Conservation (phyloP, 1,284 basidiomycete genomes). For the Melanopsichium pennsylvanicum region DNA sequence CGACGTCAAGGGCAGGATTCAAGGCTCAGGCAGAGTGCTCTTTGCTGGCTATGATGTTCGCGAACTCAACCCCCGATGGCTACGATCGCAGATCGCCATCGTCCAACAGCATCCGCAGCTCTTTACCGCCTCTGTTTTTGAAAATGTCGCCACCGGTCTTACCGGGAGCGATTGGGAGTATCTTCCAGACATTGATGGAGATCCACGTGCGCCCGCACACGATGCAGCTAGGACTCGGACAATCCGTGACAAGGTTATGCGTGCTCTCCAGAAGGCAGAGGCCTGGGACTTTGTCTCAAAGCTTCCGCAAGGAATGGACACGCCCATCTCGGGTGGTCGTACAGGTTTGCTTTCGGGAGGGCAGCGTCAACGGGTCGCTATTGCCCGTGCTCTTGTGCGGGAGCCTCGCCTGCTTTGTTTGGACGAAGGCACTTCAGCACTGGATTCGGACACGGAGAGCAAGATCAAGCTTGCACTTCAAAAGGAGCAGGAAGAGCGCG, state of each 20-base stretch:
- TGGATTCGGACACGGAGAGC: constrained; percentile 62
- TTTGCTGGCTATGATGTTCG: constrained; percentile 65
- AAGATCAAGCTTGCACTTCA: constrained; percentile 57
- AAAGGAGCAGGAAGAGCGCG: constrained; percentile 56
- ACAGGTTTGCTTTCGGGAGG: constrained; percentile 64
- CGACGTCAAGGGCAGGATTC: constrained; percentile 26
- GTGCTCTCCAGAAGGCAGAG: constrained; percentile 65
- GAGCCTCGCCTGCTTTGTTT: constrained; percentile 58
- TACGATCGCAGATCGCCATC: constrained; percentile 67
- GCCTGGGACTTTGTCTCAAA: constrained; percentile 67
- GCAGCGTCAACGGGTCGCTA: constrained; percentile 62
- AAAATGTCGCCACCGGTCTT: constrained; percentile 63
- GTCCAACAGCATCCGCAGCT: constrained; percentile 68
- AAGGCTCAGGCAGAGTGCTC: constrained; percentile 52
- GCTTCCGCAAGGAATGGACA: constrained; percentile 66
- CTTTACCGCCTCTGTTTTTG: constrained; percentile 60
- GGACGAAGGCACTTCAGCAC: constrained; percentile 62
- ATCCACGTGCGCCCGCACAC: constrained; percentile 10
- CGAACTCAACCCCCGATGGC: constrained; percentile 66
- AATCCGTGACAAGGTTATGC: constrained; percentile 62
- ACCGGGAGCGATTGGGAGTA: constrained; percentile 51
- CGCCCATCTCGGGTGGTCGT: constrained; percentile 64
- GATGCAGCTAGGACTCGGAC: constrained; percentile 25
- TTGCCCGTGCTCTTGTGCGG: constrained; percentile 61
- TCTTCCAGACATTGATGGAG: constrained; percentile 36